These are phyloP conservation scores for Thalassiosira exigua DNA, from an alignment of 352 stramenopile genomes.

Conservation along the genomic window DNA sequence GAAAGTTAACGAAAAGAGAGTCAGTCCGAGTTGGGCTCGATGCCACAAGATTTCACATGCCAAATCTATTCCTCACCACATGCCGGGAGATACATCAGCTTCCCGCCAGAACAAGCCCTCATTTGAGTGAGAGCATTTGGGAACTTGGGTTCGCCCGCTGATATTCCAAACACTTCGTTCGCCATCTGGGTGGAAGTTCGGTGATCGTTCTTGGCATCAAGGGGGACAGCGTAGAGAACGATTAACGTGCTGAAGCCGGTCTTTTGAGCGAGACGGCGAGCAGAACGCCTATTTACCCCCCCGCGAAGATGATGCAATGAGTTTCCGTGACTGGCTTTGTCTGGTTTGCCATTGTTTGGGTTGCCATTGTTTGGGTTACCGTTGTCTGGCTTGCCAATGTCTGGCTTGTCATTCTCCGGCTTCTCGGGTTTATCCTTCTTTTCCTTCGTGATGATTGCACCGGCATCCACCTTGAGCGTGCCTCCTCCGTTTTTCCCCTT, in stretches of 20 bases:
- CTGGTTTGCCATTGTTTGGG: neutral
- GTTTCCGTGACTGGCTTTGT: too few relatives aligned
- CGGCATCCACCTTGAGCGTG: neutral
- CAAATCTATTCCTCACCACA: too few relatives aligned
- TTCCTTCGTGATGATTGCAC: slow-evolving; percentile 17
- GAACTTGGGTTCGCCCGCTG: neutral
- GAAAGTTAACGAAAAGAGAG: too few relatives aligned
- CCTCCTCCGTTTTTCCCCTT: slow-evolving; percentile 1
- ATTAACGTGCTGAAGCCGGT: slow-evolving; percentile 7
- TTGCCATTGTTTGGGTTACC: neutral
- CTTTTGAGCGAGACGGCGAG: neutral
- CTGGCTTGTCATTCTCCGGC: neutral
- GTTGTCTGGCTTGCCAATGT: neutral
- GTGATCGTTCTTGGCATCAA: slow-evolving; percentile 5
- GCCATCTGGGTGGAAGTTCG: slow-evolving; percentile 5
- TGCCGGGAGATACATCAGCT: slow-evolving; percentile 17
- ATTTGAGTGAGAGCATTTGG: slow-evolving; percentile 23
- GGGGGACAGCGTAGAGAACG: slow-evolving; percentile 20
- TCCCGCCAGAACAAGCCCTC: slow-evolving; percentile 9
- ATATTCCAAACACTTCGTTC: slow-evolving; percentile 19
- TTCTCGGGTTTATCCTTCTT: neutral
- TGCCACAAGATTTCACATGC: too few relatives aligned
- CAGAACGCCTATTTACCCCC: neutral
- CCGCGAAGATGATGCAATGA: neutral
- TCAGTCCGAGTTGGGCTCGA: too few relatives aligned